phyloP scores from a whole-genome alignment of 768 basidiomycete species.

The Jaapia argillacea region DNA sequence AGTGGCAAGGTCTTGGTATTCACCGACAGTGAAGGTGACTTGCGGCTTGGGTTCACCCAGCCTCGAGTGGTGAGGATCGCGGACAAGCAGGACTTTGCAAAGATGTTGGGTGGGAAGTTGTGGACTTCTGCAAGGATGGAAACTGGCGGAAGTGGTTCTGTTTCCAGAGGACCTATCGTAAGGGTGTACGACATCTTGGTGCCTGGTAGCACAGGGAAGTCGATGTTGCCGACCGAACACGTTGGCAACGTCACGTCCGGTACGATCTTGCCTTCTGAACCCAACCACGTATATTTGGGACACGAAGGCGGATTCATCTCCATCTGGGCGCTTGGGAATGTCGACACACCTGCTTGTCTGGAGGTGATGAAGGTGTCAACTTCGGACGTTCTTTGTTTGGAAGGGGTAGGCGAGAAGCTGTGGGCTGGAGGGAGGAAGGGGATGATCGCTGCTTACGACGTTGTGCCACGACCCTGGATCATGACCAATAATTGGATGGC shows the following conservation, averaged over 20 bases:
- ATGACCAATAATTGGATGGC: slow-evolving; percentile 86
- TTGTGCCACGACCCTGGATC: slow-evolving; percentile 65
- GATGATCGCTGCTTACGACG: slow-evolving; percentile 73
- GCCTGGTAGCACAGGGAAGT: slow-evolving; percentile 42
- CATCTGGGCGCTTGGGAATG: slow-evolving; percentile 57
- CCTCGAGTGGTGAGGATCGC: slow-evolving; percentile 58
- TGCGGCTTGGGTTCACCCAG: slow-evolving; percentile 35
- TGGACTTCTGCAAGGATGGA: slow-evolving; percentile 72
- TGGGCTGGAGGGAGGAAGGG: slow-evolving; percentile 89
- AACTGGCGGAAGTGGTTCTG: slow-evolving; percentile 18
- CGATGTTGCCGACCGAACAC: slow-evolving; percentile 54
- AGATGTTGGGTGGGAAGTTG: slow-evolving; percentile 61
- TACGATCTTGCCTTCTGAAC: slow-evolving; percentile 60
- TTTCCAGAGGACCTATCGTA: slow-evolving; percentile 55
- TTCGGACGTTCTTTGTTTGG: slow-evolving; percentile 75
- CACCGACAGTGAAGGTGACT: slow-evolving; percentile 35
- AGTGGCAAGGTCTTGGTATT: slow-evolving; percentile 76
- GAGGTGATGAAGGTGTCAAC: slow-evolving; percentile 74
- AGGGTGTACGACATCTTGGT: slow-evolving; percentile 72
- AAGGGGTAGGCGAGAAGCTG: slow-evolving; percentile 73
- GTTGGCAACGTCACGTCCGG: slow-evolving; percentile 80
- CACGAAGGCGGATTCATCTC: slow-evolving; percentile 89
- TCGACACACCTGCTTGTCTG: slow-evolving; percentile 50
- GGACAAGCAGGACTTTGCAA: slow-evolving; percentile 77
- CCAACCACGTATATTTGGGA: slow-evolving; percentile 66